Evolutionary conservation across 345 rosid genomes (phyloP), one percentile per base, ranked within the genome.

Genomic region (Lumnitzera littorea): DNA sequence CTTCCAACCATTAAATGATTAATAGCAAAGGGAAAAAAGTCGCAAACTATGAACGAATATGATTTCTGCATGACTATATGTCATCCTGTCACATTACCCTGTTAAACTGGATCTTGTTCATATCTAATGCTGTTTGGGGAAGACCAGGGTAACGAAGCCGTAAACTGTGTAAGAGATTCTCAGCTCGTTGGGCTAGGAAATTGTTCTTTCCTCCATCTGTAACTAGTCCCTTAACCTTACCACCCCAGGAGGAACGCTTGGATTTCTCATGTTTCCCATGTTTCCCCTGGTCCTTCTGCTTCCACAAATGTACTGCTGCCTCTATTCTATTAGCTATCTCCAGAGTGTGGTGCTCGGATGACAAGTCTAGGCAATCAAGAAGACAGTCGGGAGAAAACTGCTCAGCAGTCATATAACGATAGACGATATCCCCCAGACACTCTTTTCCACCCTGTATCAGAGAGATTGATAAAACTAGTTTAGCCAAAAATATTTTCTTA

Each of bases 101-200:
- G 76, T 87, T 90, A 57, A 78, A 90, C 65, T 90, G 97, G 71
- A 94, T 94, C 84, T 94, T 94, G 83, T 81, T 80, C 99, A 90
- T 94, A 67, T 94, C 99, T 71, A 86, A 67, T 61, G 86, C 80
- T 46, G 97, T 90, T 74, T 94, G 99, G 2, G 97, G 96, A 25
- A 94, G 97, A 24, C 95, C 96, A 47, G 97, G 95, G 58, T 81
- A 90, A 50, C 90, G 96, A 62, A 76, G 77, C 89, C 82, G 83
- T 48, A 90, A 63, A 79, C 82, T 82, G 72, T 84, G 83, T 71
- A 87, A 68, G 62, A 88, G 86, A 16, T 80, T 86, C 73, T 90
- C 87, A 20, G 95, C 97, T 66, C 96, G 75, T 61, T 80, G 83
- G 60, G 91, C 82, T 12, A 90, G 87, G 57, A 66, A 73, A 54